Conservation (phyloP, 805 yeast species). For the Kazachstania viticola region DNA sequence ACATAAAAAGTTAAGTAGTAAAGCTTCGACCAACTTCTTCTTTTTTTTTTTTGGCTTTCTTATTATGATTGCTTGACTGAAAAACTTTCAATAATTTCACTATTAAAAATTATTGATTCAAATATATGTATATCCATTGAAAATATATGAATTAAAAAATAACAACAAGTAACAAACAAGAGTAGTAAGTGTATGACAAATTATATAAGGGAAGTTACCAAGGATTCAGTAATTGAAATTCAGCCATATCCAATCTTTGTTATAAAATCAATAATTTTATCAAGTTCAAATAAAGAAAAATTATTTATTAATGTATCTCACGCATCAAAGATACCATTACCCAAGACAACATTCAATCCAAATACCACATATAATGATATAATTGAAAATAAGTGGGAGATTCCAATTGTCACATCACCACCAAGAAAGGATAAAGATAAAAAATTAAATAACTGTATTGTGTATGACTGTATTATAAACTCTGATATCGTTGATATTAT, state of each 20-base stretch:
- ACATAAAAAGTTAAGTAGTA: too few species aligned
- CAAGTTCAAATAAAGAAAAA: slow-evolving; percentile 32
- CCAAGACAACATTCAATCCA: slow-evolving; percentile 43
- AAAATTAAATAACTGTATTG: slow-evolving; percentile 50
- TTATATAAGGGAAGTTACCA: slow-evolving; percentile 8
- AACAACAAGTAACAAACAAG: not conserved
- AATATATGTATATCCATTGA: not conserved
- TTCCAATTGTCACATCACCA: slow-evolving; percentile 64
- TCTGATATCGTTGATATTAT: slow-evolving; percentile 1
- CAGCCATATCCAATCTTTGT: slow-evolving; percentile 64
- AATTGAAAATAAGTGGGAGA: slow-evolving; percentile 69
- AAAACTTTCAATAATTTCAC: too few species aligned
- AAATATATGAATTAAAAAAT: not conserved
- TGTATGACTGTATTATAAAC: slow-evolving; percentile 73
- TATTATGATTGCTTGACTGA: too few species aligned
- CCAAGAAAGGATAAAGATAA: slow-evolving; percentile 51
- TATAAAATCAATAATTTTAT: slow-evolving; percentile 46
- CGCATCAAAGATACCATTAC: slow-evolving; percentile 53
- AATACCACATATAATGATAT: slow-evolving; percentile 48
- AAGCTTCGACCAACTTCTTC: too few species aligned
- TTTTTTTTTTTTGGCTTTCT: too few species aligned
- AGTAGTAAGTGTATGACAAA: slow-evolving; percentile 8
- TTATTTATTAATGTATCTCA: slow-evolving; percentile 72
- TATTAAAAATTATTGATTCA: not conserved
- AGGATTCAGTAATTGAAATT: slow-evolving; percentile 16